Evolutionary conservation across 2,329 filamentous ascomycete genomes (phyloP).

Genomic region (Colletotrichum orchidophilum): DNA sequence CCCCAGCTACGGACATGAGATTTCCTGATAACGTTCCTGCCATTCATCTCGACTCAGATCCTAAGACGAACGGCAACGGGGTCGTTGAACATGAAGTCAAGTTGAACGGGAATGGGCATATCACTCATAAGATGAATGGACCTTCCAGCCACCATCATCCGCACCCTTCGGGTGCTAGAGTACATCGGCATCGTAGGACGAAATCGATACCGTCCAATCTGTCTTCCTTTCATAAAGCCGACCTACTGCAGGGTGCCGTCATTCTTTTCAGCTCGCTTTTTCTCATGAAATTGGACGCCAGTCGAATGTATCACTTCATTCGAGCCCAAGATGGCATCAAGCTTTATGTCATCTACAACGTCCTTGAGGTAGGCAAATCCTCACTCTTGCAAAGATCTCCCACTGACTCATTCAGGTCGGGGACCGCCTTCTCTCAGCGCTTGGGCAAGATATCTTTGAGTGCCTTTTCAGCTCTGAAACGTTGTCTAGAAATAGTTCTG

Average conservation of each 20-base stretch:
- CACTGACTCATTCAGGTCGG: slow-evolving; percentile 62
- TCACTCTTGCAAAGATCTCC: background rate
- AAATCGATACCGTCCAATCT: slow-evolving; percentile 88
- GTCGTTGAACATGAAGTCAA: slow-evolving; percentile 38
- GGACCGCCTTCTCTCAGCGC: slow-evolving; percentile 87
- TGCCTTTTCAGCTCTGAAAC: slow-evolving; percentile 95
- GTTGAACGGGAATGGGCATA: slow-evolving; percentile 24
- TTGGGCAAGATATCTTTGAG: slow-evolving; percentile 96
- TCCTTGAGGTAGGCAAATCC: slow-evolving; percentile 74
- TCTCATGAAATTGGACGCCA: slow-evolving; percentile 92
- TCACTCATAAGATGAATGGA: slow-evolving; percentile 20
- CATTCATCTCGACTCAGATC: slow-evolving; percentile 13
- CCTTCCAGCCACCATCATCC: slow-evolving; percentile 32
- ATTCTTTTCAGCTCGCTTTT: slow-evolving; percentile 87
- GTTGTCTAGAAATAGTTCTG: slow-evolving; percentile 85
- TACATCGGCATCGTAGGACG: slow-evolving; percentile 73
- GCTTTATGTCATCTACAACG: slow-evolving; percentile 98
- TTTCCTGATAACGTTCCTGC: background rate
- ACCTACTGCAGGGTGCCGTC: slow-evolving; percentile 88
- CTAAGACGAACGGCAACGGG: slow-evolving; percentile 31
- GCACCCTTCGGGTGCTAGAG: slow-evolving; percentile 37
- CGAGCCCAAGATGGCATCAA: slow-evolving; percentile 97
- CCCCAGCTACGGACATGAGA: background rate
- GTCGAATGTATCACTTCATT: slow-evolving; percentile 97
- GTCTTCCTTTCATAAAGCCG: slow-evolving; percentile 91